Evolutionary conservation across 2,329 filamentous ascomycete genomes (phyloP).

Genomic region (Colletotrichum tofieldiae): DNA sequence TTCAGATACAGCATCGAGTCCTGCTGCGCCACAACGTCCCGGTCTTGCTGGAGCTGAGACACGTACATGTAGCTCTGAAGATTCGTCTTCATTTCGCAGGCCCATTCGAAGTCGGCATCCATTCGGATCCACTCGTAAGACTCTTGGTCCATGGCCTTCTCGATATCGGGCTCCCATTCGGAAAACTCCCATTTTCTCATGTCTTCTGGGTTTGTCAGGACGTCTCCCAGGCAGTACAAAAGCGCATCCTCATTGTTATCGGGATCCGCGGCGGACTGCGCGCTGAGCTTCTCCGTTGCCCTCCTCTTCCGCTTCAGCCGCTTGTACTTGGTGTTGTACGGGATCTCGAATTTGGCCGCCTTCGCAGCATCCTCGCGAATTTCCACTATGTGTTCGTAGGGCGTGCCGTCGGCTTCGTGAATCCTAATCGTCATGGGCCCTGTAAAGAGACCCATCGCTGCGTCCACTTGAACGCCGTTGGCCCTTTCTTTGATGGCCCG

Average conservation of each 20-base stretch:
- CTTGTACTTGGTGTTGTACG: conserved; percentile 99
- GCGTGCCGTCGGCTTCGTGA: conserved; percentile 97
- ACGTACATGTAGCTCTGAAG: conserved; percentile 98
- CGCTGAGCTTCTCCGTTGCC: conserved; percentile 64
- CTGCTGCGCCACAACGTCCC: conserved; percentile 92
- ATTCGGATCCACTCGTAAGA: conserved; percentile 99
- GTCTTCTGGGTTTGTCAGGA: conserved; percentile 87
- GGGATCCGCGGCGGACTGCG: conserved; percentile 68
- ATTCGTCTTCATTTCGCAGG: conserved; percentile 84
- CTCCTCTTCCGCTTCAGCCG: conserved; percentile 84
- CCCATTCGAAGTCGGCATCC: conserved; percentile 98
- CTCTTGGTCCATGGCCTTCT: conserved; percentile 93
- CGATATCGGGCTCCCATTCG: conserved; percentile 92
- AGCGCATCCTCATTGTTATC: conserved; percentile 83
- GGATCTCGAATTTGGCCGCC: conserved; percentile 87
- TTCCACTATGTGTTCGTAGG: conserved; percentile 97
- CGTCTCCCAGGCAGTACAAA: conserved; percentile 92
- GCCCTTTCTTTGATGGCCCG: conserved; percentile 87
- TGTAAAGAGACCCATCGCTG: conserved; percentile 86
- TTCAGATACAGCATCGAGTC: conserved; percentile 84
- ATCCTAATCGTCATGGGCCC: conserved; percentile 98
- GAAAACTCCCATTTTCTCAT: conserved; percentile 85
- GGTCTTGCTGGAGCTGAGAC: conserved; percentile 96
- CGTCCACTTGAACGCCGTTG: conserved; percentile 77
- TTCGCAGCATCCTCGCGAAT: conserved; percentile 89